Base-by-base conservation (phyloP, 2,329 filamentous ascomycete species). In the Ophiocordyceps australis region DNA sequence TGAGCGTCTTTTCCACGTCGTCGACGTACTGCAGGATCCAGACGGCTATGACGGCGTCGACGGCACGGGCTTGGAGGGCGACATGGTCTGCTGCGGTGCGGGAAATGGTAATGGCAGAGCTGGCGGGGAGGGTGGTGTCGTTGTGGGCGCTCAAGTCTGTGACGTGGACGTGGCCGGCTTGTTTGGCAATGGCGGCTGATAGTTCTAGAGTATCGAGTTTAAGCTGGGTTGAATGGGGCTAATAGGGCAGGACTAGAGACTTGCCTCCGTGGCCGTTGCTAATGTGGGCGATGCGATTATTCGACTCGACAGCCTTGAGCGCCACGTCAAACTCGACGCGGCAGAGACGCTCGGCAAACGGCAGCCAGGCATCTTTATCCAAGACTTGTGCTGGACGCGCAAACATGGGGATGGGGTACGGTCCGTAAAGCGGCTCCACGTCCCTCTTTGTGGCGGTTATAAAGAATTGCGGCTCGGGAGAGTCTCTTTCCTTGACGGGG, bases 1-100 rank as follows among this genome's bases (percentile, higher is more conserved):
- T 14, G 12, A 31, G 26, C 7, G 24, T 26, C 20, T 19, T 5
- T 24, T 31, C 26, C 4, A 31, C 14, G 8, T 31, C 26, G 11
- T 31, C 23, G 14, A 31, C 29, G 14, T 28, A 28, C n/a, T 26
- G 23, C 4, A 28, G 16, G 12, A 28, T 24, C 23, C 20, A 31
- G 10, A 32, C 14, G 21, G 30, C 27, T 10, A 32, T 19, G 4
- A 20, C 24, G 5, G 25, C 30, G 14, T 30, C 30, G 18, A 32
- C 29, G 21, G 9, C 14, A 14, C 26, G 20, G 9, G 27, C 20
- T 5, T 18, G 8, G 14, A 21, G 30, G 1, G 25, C 27, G 5
- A 30, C 20, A 9, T 20, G 18, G 15, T 30, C 28, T 5, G 23
- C 23, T 3, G 14, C 12, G 7, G 15, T 16, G 8, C n/a, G 14